These are phyloP conservation scores for Heterobasidion occidentale DNA, from an alignment of 1,284 basidiomycete genomes.

Conservation along the genomic window DNA sequence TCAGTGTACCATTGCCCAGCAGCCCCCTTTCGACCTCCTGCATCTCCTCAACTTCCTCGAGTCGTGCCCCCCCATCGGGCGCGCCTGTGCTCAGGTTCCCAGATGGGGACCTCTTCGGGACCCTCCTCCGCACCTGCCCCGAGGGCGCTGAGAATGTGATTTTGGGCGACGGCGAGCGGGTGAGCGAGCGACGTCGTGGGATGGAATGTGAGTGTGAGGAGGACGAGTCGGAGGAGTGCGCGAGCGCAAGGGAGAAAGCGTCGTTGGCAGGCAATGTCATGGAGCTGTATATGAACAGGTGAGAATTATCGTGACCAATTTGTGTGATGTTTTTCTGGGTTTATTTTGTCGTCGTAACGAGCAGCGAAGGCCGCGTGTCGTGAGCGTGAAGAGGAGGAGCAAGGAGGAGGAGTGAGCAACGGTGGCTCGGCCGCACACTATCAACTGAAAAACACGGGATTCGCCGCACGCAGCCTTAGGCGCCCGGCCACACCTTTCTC, in stretches of 20 bases:
- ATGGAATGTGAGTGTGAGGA: conserved; percentile 18
- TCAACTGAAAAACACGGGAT: too few relatives aligned
- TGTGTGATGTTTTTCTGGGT: background rate
- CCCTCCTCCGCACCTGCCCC: conserved; percentile 10
- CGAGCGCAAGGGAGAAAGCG: conserved; percentile 39
- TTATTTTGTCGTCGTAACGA: too few relatives aligned
- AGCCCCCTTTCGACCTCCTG: background rate
- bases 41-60: conserved; percentile 12
- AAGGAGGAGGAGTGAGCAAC: too few relatives aligned
- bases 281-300: background rate
- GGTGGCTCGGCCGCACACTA: too few relatives aligned
- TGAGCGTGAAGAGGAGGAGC: too few relatives aligned
- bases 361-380: too few relatives aligned
- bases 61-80: background rate
- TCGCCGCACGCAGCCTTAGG: too few relatives aligned
- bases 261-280: conserved; percentile 46
- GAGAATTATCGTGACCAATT: background rate
- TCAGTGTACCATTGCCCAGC: background rate
- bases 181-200: conserved; percentile 22
- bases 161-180: conserved; percentile 38
- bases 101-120: conserved; percentile 7
- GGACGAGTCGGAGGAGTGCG: conserved; percentile 27
- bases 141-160: conserved; percentile 24
- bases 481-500: too few relatives aligned
- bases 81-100: background rate